Evolutionary conservation across 192 early-diverging fungal genomes (phyloP).

Genomic region (Fimicolochytrium jonesii): DNA sequence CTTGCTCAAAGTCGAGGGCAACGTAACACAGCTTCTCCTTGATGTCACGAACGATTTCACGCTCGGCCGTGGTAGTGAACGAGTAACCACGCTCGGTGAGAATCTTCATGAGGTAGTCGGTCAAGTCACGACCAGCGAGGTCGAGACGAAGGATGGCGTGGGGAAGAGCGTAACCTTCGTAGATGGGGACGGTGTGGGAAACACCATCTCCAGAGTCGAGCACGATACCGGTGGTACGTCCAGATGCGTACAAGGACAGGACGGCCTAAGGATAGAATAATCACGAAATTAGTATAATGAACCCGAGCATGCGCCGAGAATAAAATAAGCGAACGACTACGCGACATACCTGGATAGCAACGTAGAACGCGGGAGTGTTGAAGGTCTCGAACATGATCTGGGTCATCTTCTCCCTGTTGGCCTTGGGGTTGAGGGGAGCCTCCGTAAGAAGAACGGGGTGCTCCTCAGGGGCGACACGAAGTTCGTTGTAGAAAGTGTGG

Average conservation of each 20-base stretch:
- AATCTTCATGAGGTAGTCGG: conserved; percentile 47
- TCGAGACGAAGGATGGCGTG: conserved; percentile 51
- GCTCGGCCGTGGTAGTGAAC: conserved; percentile 53
- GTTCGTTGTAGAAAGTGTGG: conserved; percentile 63
- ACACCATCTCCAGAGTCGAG: conserved; percentile 64
- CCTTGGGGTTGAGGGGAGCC: conserved; percentile 60
- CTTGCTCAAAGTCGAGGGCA: conserved; percentile 95
- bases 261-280: conserved; percentile 32
- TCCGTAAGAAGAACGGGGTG: conserved; percentile 61
- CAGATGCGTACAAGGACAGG: conserved; percentile 58
- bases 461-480: conserved; percentile 63
- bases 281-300: no score
- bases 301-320: no score
- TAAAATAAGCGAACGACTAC: no score
- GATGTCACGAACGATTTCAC: conserved; percentile 63
- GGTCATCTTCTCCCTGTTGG: conserved; percentile 61
- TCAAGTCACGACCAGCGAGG: conserved; percentile 51
- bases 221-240: conserved; percentile 56
- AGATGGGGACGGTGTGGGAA: conserved; percentile 60
- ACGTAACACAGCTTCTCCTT: conserved; percentile 85
- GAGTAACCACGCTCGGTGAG: conserved; percentile 59
- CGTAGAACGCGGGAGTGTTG: conserved; percentile 61
- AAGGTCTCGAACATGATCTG: conserved; percentile 64
- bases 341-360: conserved; percentile 53
- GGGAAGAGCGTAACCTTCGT: conserved; percentile 56